phyloP scores from a whole-genome alignment of 148 eudicot species.

The Bassia scoparia region DNA sequence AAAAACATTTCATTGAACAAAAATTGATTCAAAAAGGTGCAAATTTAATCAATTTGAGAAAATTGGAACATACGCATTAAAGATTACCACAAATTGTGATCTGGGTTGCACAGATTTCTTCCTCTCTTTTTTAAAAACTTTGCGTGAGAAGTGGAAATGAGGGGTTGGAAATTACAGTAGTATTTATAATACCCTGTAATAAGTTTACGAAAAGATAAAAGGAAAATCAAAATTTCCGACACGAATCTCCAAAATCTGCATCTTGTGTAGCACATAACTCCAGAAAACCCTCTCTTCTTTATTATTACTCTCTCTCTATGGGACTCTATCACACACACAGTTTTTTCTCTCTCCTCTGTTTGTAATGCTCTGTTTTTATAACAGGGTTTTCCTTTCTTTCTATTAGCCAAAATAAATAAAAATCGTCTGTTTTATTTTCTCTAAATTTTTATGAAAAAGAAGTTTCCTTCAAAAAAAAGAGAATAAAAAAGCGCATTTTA shows the following conservation, averaged over 20 bases:
- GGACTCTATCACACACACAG: no score
- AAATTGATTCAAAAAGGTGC: not conserved
- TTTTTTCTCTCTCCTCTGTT: slow-evolving; percentile 23
- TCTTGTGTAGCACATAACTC: slow-evolving; percentile 25
- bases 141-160: not conserved
- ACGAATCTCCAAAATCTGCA: slow-evolving; percentile 32
- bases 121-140: not conserved
- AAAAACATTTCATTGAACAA: not conserved
- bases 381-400: slow-evolving; percentile 4
- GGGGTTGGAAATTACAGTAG: not conserved
- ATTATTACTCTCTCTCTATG: not conserved
- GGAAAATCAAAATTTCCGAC: slow-evolving; percentile 19
- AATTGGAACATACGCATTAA: slow-evolving; percentile 37
- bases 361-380: slow-evolving; percentile 27
- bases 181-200: slow-evolving; percentile 17
- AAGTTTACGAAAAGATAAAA: not conserved
- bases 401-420: no score
- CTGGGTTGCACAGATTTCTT: slow-evolving; percentile 27
- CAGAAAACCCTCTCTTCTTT: slow-evolving; percentile 7
- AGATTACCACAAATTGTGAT: slow-evolving; percentile 18
- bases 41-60: not conserved
- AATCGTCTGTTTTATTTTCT: not conserved
- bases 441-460: not conserved
- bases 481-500: slow-evolving; percentile 17
- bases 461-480: not conserved